A percentile compares a stretch with the other conserved stretches of the same genome.
These are phyloP conservation scores for Miscanthus lutarioriparius DNA, from an alignment of 176 grass and related monocot species.

Conservation along the genomic window DNA sequence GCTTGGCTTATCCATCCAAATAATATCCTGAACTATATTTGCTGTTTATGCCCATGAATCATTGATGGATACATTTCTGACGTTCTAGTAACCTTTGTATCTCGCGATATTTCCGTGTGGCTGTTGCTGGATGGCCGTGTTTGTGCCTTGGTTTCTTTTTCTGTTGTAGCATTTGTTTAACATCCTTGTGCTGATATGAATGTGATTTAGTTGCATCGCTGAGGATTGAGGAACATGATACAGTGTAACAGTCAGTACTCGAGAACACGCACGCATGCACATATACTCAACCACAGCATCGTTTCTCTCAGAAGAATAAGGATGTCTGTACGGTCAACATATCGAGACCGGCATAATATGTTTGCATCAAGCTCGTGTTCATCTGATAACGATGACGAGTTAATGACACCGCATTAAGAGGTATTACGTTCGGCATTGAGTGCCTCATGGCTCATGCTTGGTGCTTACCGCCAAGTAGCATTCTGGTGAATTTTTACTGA, in stretches of 20 bases:
- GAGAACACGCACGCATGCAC: not conserved
- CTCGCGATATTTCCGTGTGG: not conserved
- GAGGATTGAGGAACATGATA: not conserved
- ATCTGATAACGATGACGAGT: not conserved
- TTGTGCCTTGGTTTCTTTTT: not conserved
- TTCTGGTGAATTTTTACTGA: not conserved
- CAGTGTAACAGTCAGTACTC: not conserved
- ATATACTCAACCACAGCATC: not conserved
- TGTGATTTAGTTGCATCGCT: not conserved
- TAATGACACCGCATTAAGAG: no score
- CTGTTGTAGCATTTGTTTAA: not conserved
- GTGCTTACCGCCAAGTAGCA: not conserved
- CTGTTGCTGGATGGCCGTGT: not conserved
- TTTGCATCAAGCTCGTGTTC: not conserved
- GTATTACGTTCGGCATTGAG: not conserved
- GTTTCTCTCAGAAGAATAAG: not conserved
- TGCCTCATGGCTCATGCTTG: not conserved
- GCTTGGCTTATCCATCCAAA: not conserved
- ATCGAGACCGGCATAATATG: not conserved
- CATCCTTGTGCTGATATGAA: not conserved
- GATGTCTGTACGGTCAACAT: not conserved
- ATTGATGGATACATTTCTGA: slow-evolving; percentile 10
- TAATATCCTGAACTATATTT: slow-evolving; percentile 8
- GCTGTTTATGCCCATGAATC: not conserved
- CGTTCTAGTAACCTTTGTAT: not conserved